Evolutionary conservation across 1,284 basidiomycete species (phyloP).

Genomic region (Cerrena zonata): DNA sequence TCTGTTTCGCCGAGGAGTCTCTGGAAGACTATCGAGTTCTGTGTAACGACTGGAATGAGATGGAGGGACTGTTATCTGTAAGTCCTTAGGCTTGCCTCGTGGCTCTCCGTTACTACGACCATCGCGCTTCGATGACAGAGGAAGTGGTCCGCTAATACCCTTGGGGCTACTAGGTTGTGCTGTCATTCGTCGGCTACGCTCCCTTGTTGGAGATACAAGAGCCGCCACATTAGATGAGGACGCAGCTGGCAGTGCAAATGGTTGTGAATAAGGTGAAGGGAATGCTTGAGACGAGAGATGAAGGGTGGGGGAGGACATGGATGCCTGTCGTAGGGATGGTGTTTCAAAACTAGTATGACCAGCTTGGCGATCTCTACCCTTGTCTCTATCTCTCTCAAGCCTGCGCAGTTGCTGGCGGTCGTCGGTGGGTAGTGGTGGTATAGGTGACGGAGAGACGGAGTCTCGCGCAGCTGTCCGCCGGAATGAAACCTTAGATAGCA

Average conservation of each 20-base stretch:
- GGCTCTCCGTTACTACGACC: slow-evolving; percentile 16
- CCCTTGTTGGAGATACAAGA: slow-evolving; percentile 38
- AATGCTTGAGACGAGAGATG: slow-evolving; percentile 51
- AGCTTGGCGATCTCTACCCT: slow-evolving; percentile 38
- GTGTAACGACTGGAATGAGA: slow-evolving; percentile 22
- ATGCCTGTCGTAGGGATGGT: slow-evolving; percentile 60
- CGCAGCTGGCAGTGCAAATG: slow-evolving; percentile 40
- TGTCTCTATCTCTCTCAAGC: slow-evolving; percentile 28
- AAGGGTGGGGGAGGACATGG: slow-evolving; percentile 66
- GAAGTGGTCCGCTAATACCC: slow-evolving; percentile 40
- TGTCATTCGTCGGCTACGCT: slow-evolving; percentile 36
- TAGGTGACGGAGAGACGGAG: slow-evolving; percentile 38
- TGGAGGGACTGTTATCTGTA: slow-evolving; percentile 20
- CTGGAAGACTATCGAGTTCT: slow-evolving; percentile 35
- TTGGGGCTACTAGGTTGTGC: slow-evolving; percentile 29
- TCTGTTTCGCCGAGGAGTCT: slow-evolving; percentile 42
- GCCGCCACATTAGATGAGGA: slow-evolving; percentile 39
- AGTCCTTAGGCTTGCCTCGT: slow-evolving; percentile 20
- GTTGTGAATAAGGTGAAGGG: slow-evolving; percentile 46
- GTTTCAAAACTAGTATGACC: slow-evolving; percentile 54
- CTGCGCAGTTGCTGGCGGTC: slow-evolving; percentile 27
- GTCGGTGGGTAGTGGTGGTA: slow-evolving; percentile 26
- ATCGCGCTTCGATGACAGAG: slow-evolving; percentile 33
- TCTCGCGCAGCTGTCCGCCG: slow-evolving; percentile 39
- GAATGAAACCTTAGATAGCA: slow-evolving; percentile 52